Evolutionary conservation across 2,329 filamentous ascomycete species (phyloP).

Genomic region (Monosporascus sp.): DNA sequence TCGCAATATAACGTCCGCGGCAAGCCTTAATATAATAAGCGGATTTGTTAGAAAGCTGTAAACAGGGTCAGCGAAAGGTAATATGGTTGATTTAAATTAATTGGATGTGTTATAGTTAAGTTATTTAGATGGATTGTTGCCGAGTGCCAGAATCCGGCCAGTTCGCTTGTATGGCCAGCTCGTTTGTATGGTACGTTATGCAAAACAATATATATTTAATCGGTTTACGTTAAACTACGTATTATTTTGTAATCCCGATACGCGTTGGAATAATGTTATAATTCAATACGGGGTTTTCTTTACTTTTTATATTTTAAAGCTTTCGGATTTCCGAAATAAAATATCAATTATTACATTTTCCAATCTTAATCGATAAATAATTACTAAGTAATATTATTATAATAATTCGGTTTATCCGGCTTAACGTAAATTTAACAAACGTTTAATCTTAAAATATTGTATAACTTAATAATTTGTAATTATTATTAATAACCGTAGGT

Average conservation of each 20-base stretch:
- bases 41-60: too few relatives aligned
- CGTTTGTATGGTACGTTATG: too few relatives aligned
- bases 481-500: not conserved
- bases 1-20: too few relatives aligned
- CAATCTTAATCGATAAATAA: not conserved
- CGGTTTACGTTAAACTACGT: not conserved
- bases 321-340: not conserved
- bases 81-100: too few relatives aligned
- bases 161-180: too few relatives aligned
- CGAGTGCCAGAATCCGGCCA: too few relatives aligned
- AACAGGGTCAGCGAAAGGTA: too few relatives aligned
- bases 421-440: not conserved
- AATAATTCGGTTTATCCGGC: not conserved
- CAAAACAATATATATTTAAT: too few relatives aligned
- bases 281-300: not conserved
- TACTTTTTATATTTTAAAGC: not conserved
- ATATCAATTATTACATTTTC: not conserved
- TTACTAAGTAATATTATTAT: not conserved
- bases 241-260: not conserved
- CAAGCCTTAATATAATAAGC: too few relatives aligned
- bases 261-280: too few relatives aligned
- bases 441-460: not conserved
- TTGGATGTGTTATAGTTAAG: too few relatives aligned
- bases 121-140: too few relatives aligned
- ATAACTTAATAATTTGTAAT: not conserved